phyloP scores from a whole-genome alignment of 208 protist genomes.

The Angomonas deanei region DNA sequence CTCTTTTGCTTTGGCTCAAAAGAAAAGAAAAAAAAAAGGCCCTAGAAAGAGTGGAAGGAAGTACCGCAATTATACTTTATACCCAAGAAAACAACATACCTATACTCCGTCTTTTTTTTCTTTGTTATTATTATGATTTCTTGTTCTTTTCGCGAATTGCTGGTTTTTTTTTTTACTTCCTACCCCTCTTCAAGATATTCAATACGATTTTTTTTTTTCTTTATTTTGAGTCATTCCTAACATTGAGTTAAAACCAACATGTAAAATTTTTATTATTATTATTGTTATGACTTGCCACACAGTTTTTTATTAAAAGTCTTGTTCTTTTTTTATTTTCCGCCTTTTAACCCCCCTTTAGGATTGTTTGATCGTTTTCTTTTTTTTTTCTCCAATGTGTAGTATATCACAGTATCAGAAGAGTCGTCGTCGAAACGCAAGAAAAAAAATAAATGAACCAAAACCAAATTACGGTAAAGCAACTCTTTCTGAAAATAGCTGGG shows the following conservation, averaged over 20 bases:
- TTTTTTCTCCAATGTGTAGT: neutral
- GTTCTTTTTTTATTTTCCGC: neutral
- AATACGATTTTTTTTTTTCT: neutral
- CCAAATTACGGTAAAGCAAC: too few relatives aligned
- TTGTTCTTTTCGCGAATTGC: neutral
- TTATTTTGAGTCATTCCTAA: neutral
- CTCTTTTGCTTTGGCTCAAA: conserved; percentile 1
- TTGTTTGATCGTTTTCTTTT: neutral
- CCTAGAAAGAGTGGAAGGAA: neutral
- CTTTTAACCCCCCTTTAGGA: neutral
- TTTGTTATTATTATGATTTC: neutral
- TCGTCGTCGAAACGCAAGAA: too few relatives aligned
- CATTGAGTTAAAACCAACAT: neutral
- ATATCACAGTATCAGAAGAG: neutral
- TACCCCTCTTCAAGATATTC: neutral
- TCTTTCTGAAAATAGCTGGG: too few relatives aligned
- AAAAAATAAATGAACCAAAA: too few relatives aligned
- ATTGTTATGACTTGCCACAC: neutral
- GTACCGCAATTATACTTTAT: neutral
- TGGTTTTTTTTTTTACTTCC: conserved; percentile 7
- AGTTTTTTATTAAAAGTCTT: neutral
- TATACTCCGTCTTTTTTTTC: too few relatives aligned
- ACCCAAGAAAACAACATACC: too few relatives aligned
- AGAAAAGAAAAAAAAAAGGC: conserved; percentile 3
- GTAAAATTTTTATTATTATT: neutral